phyloP scores from a whole-genome alignment of 169 alveolate genomes.

The Gregarina niphandrodes region DNA sequence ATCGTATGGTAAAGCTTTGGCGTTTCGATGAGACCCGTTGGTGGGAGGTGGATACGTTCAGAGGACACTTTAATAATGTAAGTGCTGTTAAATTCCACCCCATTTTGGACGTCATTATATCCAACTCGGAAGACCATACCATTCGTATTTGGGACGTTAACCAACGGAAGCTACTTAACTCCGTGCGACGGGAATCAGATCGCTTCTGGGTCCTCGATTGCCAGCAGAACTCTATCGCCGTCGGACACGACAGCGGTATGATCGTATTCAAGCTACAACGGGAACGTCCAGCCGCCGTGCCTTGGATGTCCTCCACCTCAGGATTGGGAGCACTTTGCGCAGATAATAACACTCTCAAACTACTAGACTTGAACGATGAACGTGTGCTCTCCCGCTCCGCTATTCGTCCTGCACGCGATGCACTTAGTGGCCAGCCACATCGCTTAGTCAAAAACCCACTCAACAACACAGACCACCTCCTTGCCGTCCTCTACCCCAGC shows the following conservation, averaged over 20 bases:
- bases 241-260: constrained; percentile 65
- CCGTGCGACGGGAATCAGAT: constrained; percentile 54
- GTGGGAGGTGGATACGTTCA: constrained; percentile 71
- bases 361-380: not conserved
- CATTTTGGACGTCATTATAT: constrained; percentile 44
- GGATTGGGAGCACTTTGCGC: constrained; percentile 7
- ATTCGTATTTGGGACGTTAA: constrained; percentile 73
- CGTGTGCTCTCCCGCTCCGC: not conserved
- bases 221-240: constrained; percentile 63
- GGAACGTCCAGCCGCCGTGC: constrained; percentile 39
- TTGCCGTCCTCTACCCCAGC: constrained; percentile 1
- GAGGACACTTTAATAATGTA: constrained; percentile 78
- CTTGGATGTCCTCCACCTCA: constrained; percentile 5
- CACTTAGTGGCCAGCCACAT: not conserved
- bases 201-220: constrained; percentile 64
- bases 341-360: constrained; percentile 2
- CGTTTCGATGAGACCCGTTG: constrained; percentile 49
- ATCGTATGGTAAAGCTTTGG: constrained; percentile 32
- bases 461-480: not conserved
- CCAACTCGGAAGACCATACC: constrained; percentile 72
- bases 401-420: not conserved
- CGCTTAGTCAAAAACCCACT: not conserved
- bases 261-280: constrained; percentile 63
- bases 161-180: constrained; percentile 52
- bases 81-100: constrained; percentile 71